Conservation (phyloP, 345 rosid species). For the Salix udensis region DNA sequence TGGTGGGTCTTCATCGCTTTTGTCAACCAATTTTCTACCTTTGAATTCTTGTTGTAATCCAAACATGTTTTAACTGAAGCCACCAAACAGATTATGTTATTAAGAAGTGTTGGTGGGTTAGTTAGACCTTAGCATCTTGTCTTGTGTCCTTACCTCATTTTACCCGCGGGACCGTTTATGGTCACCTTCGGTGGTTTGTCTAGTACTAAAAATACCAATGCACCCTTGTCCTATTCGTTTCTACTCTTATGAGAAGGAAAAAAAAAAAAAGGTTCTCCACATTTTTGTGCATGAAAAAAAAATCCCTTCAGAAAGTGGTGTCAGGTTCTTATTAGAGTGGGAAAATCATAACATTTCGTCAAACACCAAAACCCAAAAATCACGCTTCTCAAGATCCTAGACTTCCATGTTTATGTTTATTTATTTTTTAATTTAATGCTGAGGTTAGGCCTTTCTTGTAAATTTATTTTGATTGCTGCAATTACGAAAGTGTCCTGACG, state of each 20-base stretch:
- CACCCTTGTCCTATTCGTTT: neutral
- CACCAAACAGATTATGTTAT: neutral
- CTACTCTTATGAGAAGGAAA: no score
- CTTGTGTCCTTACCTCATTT: neutral
- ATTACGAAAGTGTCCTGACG: neutral
- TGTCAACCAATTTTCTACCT: neutral
- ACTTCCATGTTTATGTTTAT: neutral
- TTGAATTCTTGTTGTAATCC: neutral
- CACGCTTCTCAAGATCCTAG: neutral
- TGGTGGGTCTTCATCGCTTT: neutral
- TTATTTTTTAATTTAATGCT: neutral
- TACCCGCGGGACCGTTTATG: neutral
- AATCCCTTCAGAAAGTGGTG: neutral
- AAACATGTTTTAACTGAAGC: neutral
- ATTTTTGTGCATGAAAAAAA: no score
- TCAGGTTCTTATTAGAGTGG: no score
- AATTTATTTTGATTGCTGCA: neutral
- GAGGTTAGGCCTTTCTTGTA: neutral
- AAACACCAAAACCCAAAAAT: neutral
- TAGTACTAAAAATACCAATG: neutral
- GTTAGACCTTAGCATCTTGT: neutral
- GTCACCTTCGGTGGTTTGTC: constrained; percentile 5
- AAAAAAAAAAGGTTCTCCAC: no score
- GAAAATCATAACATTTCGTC: neutral
- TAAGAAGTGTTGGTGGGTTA: neutral